Percentiles rank a stretch among this genome's conserved stretches.
phyloP scores from a whole-genome alignment of 306 rosid species.

The Cucumis hystrix region DNA sequence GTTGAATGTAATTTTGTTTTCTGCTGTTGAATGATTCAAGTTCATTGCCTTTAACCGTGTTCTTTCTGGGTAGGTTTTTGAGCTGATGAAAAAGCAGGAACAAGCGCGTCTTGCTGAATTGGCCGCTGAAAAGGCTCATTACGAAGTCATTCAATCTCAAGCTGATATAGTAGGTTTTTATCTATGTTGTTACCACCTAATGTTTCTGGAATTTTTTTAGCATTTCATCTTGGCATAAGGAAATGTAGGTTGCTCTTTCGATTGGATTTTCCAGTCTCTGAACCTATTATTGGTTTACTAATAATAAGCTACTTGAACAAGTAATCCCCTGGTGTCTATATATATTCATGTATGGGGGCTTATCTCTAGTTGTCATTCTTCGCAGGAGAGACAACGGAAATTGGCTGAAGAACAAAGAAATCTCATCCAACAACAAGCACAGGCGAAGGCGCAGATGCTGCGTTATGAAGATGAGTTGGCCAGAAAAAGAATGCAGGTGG shows the following conservation, averaged over 20 bases:
- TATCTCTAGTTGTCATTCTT: background rate
- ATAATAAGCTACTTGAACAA: background rate
- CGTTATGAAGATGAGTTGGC: constrained; percentile 78
- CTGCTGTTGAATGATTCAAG: background rate
- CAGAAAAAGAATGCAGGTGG: constrained; percentile 89
- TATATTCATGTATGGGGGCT: background rate
- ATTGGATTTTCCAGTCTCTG: background rate
- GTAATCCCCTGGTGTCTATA: background rate
- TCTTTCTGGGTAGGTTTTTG: constrained; percentile 47
- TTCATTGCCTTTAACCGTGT: background rate
- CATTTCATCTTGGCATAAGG: background rate
- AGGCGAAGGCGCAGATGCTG: constrained; percentile 67
- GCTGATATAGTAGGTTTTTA: constrained; percentile 48
- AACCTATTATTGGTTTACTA: background rate
- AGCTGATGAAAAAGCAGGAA: constrained; percentile 74
- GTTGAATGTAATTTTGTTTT: background rate
- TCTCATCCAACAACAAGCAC: constrained; percentile 72
- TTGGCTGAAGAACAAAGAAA: constrained; percentile 80
- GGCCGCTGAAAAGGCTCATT: constrained; percentile 68
- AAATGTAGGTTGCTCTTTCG: background rate
- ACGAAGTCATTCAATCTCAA: constrained; percentile 60
- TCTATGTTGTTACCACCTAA: background rate
- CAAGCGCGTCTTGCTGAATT: constrained; percentile 60
- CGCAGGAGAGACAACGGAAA: constrained; percentile 69
- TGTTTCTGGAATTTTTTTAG: background rate